Conservation (phyloP, 441 rosid genomes). For the Brassica balearica region DNA sequence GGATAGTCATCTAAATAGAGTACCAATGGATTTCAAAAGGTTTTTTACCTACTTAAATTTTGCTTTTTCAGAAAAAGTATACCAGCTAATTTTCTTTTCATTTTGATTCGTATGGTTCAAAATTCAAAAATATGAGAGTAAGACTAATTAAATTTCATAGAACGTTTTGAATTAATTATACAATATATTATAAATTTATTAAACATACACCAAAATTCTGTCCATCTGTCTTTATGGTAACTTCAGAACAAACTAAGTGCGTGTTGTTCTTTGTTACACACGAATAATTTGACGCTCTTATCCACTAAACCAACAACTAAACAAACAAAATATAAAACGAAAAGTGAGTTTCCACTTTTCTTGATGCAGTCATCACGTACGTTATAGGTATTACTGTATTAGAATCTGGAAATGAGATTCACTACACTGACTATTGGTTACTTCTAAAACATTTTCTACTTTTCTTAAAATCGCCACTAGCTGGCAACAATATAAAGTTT, state of each 20-base stretch:
- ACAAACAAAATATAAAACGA: neutral
- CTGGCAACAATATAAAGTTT: constrained; percentile 17
- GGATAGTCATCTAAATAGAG: neutral
- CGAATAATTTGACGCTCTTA: neutral
- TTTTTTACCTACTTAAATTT: neutral
- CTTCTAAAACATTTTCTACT: neutral
- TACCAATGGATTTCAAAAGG: neutral
- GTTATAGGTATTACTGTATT: neutral
- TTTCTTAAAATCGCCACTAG: constrained; percentile 10
- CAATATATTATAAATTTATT: neutral
- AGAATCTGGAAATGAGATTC: constrained; percentile 15
- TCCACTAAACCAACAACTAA: neutral
- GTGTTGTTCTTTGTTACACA: neutral
- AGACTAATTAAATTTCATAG: neutral
- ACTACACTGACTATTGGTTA: constrained; percentile 14
- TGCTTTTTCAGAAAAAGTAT: neutral
- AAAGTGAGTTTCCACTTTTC: neutral
- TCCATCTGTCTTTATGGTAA: neutral
- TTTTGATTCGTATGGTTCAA: neutral
- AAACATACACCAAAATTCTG: neutral
- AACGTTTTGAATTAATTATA: neutral
- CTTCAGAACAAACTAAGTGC: neutral
- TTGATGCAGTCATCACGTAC: neutral
- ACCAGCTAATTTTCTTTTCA: neutral
- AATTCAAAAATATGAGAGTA: neutral